Evolutionary conservation across 1,139 yeast species (phyloP).

Genomic region (Diutina pseudorugosa): DNA sequence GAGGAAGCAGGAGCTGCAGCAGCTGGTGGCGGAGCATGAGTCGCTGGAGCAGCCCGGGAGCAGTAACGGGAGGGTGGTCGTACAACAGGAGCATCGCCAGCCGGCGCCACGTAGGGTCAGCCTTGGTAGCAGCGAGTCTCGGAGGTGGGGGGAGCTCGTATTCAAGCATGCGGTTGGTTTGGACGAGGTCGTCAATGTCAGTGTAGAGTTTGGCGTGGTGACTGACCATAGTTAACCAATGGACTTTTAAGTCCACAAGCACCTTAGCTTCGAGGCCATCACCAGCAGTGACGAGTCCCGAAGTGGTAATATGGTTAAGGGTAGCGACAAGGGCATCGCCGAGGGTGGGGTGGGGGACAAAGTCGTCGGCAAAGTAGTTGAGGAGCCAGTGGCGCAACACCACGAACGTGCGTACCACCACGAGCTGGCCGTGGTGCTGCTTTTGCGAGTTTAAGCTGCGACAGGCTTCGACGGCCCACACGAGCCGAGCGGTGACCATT

Average conservation of each 20-base stretch:
- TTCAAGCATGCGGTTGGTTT: neutral
- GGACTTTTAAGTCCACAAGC: constrained; percentile 31
- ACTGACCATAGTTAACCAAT: constrained; percentile 15
- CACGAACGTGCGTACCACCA: constrained; percentile 77
- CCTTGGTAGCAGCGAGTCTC: constrained; percentile 6
- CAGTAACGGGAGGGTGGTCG: constrained; percentile 19
- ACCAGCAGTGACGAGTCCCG: constrained; percentile 18
- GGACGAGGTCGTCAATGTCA: neutral
- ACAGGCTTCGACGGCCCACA: constrained; percentile 55
- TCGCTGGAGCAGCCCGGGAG: constrained; percentile 29
- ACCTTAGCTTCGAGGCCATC: constrained; percentile 27
- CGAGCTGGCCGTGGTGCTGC: constrained; percentile 41
- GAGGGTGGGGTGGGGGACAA: constrained; percentile 32
- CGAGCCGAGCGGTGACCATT: constrained; percentile 49
- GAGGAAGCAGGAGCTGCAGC: constrained; percentile 23
- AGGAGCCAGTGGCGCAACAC: constrained; percentile 81
- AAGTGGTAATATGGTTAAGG: constrained; percentile 32
- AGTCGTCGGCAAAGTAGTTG: constrained; percentile 65
- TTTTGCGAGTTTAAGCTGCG: constrained; percentile 23
- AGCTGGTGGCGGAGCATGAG: constrained; percentile 29
- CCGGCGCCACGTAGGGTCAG: constrained; percentile 41
- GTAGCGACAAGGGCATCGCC: constrained; percentile 37
- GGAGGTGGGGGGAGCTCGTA: neutral
- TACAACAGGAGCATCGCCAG: constrained; percentile 44
- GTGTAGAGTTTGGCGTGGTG: neutral